phyloP scores from a whole-genome alignment of 768 basidiomycete genomes.

The Mycena galopus region DNA sequence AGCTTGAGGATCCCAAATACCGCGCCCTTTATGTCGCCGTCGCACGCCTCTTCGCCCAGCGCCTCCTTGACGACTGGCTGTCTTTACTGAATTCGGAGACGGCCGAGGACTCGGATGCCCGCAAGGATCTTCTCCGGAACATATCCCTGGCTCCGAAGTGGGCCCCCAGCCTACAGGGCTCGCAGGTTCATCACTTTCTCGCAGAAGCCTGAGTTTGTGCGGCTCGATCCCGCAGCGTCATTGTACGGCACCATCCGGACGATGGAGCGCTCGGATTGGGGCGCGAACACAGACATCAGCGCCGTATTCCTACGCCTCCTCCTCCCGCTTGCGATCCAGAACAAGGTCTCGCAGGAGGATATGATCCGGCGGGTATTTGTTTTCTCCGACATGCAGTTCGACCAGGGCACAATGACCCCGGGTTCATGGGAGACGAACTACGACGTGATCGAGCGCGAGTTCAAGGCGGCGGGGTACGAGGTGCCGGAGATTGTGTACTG shows the following conservation, averaged over 20 bases:
- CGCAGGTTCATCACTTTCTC: slow-evolving; percentile 81
- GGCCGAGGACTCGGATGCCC: slow-evolving; percentile 49
- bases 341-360: slow-evolving; percentile 71
- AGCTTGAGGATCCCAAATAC: slow-evolving; percentile 63
- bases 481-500: slow-evolving; percentile 82
- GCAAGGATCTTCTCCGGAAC: slow-evolving; percentile 49
- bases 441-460: slow-evolving; percentile 66
- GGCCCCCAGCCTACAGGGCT: slow-evolving; percentile 76
- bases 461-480: slow-evolving; percentile 73
- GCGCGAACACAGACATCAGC: slow-evolving; percentile 71
- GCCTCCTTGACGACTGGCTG: slow-evolving; percentile 62
- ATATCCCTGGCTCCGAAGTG: slow-evolving; percentile 77
- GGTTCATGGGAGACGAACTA: slow-evolving; percentile 72
- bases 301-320: slow-evolving; percentile 74
- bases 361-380: slow-evolving; percentile 85
- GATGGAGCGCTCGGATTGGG: slow-evolving; percentile 59
- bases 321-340: slow-evolving; percentile 68
- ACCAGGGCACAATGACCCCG: slow-evolving; percentile 41
- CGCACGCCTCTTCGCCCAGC: slow-evolving; percentile 69
- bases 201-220: slow-evolving; percentile 59
- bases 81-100: slow-evolving; percentile 52
- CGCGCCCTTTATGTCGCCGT: slow-evolving; percentile 75
- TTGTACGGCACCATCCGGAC: slow-evolving; percentile 52
- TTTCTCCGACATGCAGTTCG: slow-evolving; percentile 87
- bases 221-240: slow-evolving; percentile 57